Conservation (phyloP, 2,329 filamentous ascomycete species). For the Claviceps cyperi region DNA sequence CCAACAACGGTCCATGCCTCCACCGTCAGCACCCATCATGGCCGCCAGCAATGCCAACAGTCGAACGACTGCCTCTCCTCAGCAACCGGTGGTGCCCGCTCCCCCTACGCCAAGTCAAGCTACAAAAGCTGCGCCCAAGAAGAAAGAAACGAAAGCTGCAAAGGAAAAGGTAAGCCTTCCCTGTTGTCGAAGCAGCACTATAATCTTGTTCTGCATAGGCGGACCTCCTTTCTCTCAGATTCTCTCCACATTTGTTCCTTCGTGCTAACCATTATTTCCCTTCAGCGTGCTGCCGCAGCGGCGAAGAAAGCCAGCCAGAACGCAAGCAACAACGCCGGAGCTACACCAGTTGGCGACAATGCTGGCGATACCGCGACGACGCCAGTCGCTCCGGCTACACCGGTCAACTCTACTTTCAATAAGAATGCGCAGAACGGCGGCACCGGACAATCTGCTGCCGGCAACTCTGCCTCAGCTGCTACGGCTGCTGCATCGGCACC, state of each 20-base stretch:
- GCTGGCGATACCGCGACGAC: slow-evolving; percentile 43
- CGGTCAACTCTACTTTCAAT: slow-evolving; percentile 36
- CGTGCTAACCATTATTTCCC: background rate
- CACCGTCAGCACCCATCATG: slow-evolving; percentile 44
- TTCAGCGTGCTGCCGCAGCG: slow-evolving; percentile 32
- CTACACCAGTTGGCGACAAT: slow-evolving; percentile 43
- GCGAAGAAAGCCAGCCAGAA: slow-evolving; percentile 50
- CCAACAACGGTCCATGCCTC: slow-evolving; percentile 58
- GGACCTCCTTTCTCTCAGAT: background rate
- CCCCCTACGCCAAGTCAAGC: slow-evolving; percentile 63
- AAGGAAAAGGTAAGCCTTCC: slow-evolving; percentile 49
- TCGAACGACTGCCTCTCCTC: slow-evolving; percentile 45
- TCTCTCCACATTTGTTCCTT: background rate
- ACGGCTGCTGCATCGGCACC: slow-evolving; percentile 16
- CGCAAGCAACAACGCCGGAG: slow-evolving; percentile 25
- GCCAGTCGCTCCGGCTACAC: slow-evolving; percentile 50
- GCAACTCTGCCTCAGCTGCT: slow-evolving; percentile 7
- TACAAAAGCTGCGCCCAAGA: slow-evolving; percentile 63
- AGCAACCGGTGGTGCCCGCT: slow-evolving; percentile 43
- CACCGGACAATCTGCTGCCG: slow-evolving; percentile 11
- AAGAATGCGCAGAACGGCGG: slow-evolving; percentile 18
- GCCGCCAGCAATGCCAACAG: slow-evolving; percentile 35
- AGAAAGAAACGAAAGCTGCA: slow-evolving; percentile 53
- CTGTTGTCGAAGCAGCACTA: background rate
- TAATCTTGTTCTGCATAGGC: too few relatives aligned